Percentiles rank a stretch among this genome's conserved stretches.
phyloP scores from a whole-genome alignment of 306 rosid genomes.

The Macrotyloma uniflorum region DNA sequence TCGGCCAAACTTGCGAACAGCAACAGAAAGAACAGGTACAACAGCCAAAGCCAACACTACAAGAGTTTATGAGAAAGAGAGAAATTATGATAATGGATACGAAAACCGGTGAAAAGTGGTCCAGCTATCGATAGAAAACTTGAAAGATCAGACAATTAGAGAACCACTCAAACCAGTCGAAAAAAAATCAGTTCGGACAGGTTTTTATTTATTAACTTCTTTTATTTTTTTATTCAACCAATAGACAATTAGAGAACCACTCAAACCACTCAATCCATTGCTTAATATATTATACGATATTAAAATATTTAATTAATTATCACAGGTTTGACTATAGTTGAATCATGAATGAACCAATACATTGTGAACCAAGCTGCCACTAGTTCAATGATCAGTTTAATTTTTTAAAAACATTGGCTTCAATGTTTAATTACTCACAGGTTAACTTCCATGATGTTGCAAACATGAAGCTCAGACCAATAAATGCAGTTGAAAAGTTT shows the following conservation, averaged over 20 bases:
- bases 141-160: background rate
- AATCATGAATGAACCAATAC: background rate
- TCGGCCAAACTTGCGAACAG: slow-evolving; percentile 79
- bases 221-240: slow-evolving; percentile 2
- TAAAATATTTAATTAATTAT: slow-evolving; percentile 1
- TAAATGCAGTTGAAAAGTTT: slow-evolving; percentile 66
- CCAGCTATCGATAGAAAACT: background rate
- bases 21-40: slow-evolving; percentile 75
- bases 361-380: background rate
- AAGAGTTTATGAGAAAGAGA: slow-evolving; percentile 12
- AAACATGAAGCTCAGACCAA: slow-evolving; percentile 80
- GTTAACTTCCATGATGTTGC: slow-evolving; percentile 81
- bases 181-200: background rate
- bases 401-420: slow-evolving; percentile 13
- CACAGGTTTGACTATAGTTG: background rate
- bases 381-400: background rate
- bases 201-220: background rate
- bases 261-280: too few relatives aligned
- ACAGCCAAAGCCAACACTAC: slow-evolving; percentile 77
- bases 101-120: background rate
- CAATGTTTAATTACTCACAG: slow-evolving; percentile 52
- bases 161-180: background rate
- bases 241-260: too few relatives aligned
- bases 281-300: background rate
- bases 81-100: slow-evolving; percentile 32